Evolutionary conservation across 2,329 filamentous ascomycete species (phyloP), one percentile per base, ranked within the genome.

Genomic region (Scedosporium minutisporum): DNA sequence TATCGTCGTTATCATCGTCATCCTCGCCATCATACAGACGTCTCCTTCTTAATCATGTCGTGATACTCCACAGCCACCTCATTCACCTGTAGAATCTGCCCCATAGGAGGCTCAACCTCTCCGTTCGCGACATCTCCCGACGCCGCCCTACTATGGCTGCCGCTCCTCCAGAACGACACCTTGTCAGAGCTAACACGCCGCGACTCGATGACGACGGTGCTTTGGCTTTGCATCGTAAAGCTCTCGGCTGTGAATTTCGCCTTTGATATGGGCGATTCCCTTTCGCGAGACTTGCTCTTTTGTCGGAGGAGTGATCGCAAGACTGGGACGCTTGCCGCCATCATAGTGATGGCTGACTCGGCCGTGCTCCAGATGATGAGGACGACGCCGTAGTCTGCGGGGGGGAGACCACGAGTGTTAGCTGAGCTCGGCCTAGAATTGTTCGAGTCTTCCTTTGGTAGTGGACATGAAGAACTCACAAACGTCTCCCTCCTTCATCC

Each of bases 271-370:
- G 51, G 53, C 25, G 58, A 21, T 23, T 18, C n/a, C 18, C 6
- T 33, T 44, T 14, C 27, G 48, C 27, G 27, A 27, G 12, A 27
- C 44, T 29, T 23, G 29, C n/a, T 9, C 12, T 46, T n/a, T 14
- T 55, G 41, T 23, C 57, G 57, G 46, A 63, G 62, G 10, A 66
- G 63, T 27, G 63, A 61, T 33, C 66, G 66, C 4, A 67, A 62
- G 38, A 66, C 58, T 18, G 66, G 66, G 46, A 67, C 64, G 14
- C 63, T 66, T 14, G 66, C 65, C 12, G 66, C 65, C 51, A 67
- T 64, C 21, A 67, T 67, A 25, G 66, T 67, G 27, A 63, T 46
- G 18, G 63, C 41, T 7, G 61, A 61, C 57, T 67, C 66, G 51
- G 63, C 61, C 14, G 63, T 48, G 18, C 51, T 64, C 64, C 64